Conservation (phyloP, 345 rosid species). For the Bruguiera parviflora region DNA sequence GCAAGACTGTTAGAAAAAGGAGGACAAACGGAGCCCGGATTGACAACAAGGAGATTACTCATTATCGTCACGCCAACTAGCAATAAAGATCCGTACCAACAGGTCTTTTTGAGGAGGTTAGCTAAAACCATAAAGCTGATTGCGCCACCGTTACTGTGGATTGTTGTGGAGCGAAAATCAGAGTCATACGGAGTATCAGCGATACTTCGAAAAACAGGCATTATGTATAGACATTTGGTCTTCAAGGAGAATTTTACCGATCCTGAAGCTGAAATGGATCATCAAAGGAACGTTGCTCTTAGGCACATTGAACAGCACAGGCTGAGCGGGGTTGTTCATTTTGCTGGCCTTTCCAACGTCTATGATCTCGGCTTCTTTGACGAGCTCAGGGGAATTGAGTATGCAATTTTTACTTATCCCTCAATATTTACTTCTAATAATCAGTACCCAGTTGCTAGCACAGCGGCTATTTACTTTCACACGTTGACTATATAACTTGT, state of each 20-base stretch:
- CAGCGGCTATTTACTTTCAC: background rate
- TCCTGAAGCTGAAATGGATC: conserved; percentile 56
- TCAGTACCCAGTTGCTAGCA: background rate
- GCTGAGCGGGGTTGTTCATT: conserved; percentile 78
- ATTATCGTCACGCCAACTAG: conserved; percentile 64
- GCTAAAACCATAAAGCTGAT: conserved; percentile 60
- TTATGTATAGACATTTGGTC: conserved; percentile 79
- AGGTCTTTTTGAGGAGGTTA: conserved; percentile 61
- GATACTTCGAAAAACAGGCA: conserved; percentile 63
- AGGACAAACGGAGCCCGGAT: conserved; percentile 1
- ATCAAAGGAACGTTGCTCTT: conserved; percentile 73
- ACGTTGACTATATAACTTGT: background rate
- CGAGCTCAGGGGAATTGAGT: conserved; percentile 77
- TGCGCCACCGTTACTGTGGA: conserved; percentile 74
- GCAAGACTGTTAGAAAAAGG: conserved; percentile 6
- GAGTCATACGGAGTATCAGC: conserved; percentile 40
- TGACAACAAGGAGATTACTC: conserved; percentile 42
- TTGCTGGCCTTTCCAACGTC: conserved; percentile 64
- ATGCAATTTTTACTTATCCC: conserved; percentile 18
- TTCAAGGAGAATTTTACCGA: conserved; percentile 65
- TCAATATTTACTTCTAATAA: background rate
- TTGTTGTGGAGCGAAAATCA: conserved; percentile 58
- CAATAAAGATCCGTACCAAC: conserved; percentile 30
- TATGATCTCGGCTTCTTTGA: conserved; percentile 84
- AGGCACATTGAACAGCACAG: conserved; percentile 74